Conservation (phyloP, 192 early-diverging fungal species). For the Paraglomus occultum region DNA sequence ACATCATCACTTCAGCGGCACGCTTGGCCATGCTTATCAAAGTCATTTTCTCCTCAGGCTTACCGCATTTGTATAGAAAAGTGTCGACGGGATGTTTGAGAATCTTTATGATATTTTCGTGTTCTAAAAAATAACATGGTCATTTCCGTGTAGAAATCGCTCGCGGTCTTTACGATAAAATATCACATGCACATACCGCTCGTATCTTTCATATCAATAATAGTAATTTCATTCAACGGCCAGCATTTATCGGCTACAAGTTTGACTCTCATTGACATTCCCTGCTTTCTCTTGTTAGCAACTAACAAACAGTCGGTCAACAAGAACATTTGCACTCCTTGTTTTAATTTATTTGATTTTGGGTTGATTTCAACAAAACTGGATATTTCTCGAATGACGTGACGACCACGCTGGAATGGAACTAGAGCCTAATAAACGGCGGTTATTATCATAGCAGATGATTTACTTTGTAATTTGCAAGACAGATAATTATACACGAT, state of each 20-base stretch:
- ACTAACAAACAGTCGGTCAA: slow-evolving; percentile 85
- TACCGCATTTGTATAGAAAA: slow-evolving; percentile 69
- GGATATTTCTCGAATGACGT: slow-evolving; percentile 69
- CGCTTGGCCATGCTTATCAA: slow-evolving; percentile 58
- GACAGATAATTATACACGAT: too few relatives aligned
- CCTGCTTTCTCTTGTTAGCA: slow-evolving; percentile 74
- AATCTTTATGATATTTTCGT: slow-evolving; percentile 80
- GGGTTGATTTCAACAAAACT: slow-evolving; percentile 80
- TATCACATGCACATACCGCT: slow-evolving; percentile 40
- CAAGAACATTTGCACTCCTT: slow-evolving; percentile 77
- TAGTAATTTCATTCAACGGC: slow-evolving; percentile 69
- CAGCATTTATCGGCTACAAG: slow-evolving; percentile 83
- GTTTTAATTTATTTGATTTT: slow-evolving; percentile 67
- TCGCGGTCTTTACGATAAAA: not conserved
- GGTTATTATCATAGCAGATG: not conserved
- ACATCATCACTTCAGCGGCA: slow-evolving; percentile 57
- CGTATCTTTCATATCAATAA: slow-evolving; percentile 85
- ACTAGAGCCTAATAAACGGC: slow-evolving; percentile 57
- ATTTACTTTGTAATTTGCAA: not conserved
- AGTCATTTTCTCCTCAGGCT: slow-evolving; percentile 66
- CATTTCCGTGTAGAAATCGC: not conserved
- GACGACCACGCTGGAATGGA: slow-evolving; percentile 66
- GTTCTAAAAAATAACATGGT: slow-evolving; percentile 40
- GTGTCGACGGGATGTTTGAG: slow-evolving; percentile 74
- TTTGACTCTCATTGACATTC: slow-evolving; percentile 55